phyloP scores from a whole-genome alignment of 176 grass and related monocot genomes.

The Aegilops bicornis region DNA sequence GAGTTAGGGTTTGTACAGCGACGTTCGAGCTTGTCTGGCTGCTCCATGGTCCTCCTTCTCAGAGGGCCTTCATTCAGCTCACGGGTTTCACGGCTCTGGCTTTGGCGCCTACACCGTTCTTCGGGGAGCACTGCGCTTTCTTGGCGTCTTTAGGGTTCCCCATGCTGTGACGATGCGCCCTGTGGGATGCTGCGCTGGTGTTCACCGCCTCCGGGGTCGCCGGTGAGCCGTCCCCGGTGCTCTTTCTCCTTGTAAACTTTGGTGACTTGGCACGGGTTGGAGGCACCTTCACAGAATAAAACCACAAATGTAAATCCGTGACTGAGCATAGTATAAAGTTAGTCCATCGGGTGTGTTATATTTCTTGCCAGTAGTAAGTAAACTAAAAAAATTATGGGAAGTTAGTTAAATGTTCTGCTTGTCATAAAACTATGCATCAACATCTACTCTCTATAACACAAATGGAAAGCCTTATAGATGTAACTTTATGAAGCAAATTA shows the following conservation, averaged over 20 bases:
- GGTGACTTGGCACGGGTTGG: slow-evolving; percentile 94
- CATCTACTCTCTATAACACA: not conserved
- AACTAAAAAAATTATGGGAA: slow-evolving; percentile 15
- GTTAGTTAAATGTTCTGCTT: not conserved
- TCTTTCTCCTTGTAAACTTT: slow-evolving; percentile 85
- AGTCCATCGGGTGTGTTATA: not conserved
- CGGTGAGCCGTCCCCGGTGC: slow-evolving; percentile 44
- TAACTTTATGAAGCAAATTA: not conserved
- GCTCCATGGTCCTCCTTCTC: slow-evolving; percentile 8
- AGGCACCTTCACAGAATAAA: slow-evolving; percentile 63
- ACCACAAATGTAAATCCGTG: not conserved
- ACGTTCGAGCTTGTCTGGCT: slow-evolving; percentile 15
- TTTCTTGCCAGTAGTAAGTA: not conserved
- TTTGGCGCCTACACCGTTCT: slow-evolving; percentile 37
- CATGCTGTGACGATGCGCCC: slow-evolving; percentile 70
- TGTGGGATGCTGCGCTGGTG: not conserved
- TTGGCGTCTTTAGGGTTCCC: slow-evolving; percentile 54
- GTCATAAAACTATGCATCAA: slow-evolving; percentile 9
- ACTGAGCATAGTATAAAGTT: not conserved
- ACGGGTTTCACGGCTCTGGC: slow-evolving; percentile 51
- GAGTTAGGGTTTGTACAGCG: slow-evolving; percentile 65
- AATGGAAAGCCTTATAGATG: not conserved
- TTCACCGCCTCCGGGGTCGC: slow-evolving; percentile 17
- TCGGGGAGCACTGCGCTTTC: slow-evolving; percentile 51
- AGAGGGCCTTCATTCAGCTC: slow-evolving; percentile 46